Base-by-base conservation (phyloP, 257 asterid genomes). In the Penstemon barbatus region DNA sequence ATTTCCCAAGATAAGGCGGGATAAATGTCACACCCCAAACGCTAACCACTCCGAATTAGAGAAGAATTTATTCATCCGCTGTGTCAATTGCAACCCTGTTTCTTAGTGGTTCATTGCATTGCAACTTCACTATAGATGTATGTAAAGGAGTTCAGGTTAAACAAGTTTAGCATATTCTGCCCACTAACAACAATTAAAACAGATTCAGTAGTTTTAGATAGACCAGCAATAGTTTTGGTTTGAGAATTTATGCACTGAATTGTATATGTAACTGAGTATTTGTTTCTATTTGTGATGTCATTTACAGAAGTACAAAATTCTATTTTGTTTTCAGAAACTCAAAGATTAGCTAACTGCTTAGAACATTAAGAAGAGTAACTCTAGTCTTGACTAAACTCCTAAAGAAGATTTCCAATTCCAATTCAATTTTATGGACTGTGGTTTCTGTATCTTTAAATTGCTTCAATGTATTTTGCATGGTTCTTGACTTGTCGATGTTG, bases 331-430 rank as follows among this genome's bases (percentile, higher is more conserved):
- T 25, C 33, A 25, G 33, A 1, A 25, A 25, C 33, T 25, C 33
- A 25, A 25, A 25, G 2, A 25, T 25, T 1, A 25, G 33, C 8
- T n/a, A 82, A 7, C 67, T 74, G 36, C 66, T 75, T 56, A 73
- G 74, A 60, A 51, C 55, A 59, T 65, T 76, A 19, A 76, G 80
- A 7, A 71, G 69, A 38, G 76, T 51, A 18, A 51, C 76, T 52
- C 76, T 70, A 13, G 37, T 60, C 51, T 70, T 75, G 13, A 70
- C 58, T 67, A 54, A 56, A 54, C 62, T 68, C 56, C 8, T 51
- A 42, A 52, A 74, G 53, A 68, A 56, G 15, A 44, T 10, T 8
- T 63, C 65, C 4, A 71, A 45, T 3, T 36, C 62, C 44, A 3
- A 65, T 63, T 71, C 70, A n/a, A 75, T 50, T 36, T 75, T 73